Percentiles rank a stretch among this genome's conserved stretches.
Conservation (phyloP, 2,329 filamentous ascomycete genomes). For the Diaporthe sp. region DNA sequence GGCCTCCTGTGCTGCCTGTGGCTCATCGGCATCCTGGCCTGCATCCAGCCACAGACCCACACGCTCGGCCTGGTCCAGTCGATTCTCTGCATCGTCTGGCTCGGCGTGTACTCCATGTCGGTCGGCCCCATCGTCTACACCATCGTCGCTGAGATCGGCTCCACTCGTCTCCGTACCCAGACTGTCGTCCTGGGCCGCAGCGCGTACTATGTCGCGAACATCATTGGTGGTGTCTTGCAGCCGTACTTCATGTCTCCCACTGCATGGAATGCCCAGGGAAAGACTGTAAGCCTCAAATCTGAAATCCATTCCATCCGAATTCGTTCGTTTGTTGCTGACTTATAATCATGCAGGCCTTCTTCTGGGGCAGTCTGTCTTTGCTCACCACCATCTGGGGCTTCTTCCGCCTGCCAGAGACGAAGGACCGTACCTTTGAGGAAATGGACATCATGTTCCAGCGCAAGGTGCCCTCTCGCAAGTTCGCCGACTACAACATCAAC, state of each 20-base stretch:
- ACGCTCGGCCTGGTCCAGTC: constrained; percentile 53
- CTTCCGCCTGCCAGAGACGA: constrained; percentile 57
- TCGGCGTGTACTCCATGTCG: constrained; percentile 54
- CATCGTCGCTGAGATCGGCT: constrained; percentile 55
- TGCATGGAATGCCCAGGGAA: constrained; percentile 52
- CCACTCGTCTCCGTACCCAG: constrained; percentile 58
- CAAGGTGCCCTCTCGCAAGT: constrained; percentile 47
- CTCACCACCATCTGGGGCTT: constrained; percentile 53
- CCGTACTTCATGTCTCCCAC: constrained; percentile 51
- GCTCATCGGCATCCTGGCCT: constrained; percentile 54
- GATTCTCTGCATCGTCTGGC: constrained; percentile 55
- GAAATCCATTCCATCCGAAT: fast-evolving
- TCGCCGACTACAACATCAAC: constrained; percentile 41
- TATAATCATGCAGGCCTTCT: constrained; percentile 48
- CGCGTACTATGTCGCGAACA: constrained; percentile 53
- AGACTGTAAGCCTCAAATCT: constrained; percentile 44
- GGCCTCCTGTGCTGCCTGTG: constrained; percentile 53
- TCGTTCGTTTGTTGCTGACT: background rate
- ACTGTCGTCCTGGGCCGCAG: constrained; percentile 56
- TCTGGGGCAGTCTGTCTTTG: constrained; percentile 51
- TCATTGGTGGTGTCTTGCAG: constrained; percentile 52
- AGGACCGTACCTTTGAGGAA: constrained; percentile 56
- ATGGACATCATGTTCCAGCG: constrained; percentile 53
- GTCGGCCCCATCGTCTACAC: constrained; percentile 58
- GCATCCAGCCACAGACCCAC: constrained; percentile 47